These are phyloP conservation scores for Viola odorata DNA, from an alignment of 345 rosid genomes.

Conservation along the genomic window DNA sequence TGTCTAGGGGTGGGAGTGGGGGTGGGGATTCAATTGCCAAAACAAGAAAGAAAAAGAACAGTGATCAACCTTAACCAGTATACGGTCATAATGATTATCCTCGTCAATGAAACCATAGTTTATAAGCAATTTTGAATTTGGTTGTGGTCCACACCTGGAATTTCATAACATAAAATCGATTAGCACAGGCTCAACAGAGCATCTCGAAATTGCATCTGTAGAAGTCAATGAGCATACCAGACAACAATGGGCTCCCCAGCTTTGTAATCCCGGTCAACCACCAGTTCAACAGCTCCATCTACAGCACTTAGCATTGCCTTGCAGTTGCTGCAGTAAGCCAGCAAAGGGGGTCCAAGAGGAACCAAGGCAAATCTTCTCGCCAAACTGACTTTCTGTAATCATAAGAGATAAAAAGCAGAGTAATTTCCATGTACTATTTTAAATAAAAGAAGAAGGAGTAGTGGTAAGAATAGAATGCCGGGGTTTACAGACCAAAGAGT, in stretches of 20 bases:
- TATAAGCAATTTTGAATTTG: conserved; percentile 84
- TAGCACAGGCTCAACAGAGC: background rate
- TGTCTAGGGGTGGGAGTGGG: too few relatives aligned
- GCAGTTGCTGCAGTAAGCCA: conserved; percentile 86
- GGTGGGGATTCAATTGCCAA: too few relatives aligned
- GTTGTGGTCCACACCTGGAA: conserved; percentile 96
- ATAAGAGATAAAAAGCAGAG: conserved; percentile 5
- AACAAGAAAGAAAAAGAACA: too few relatives aligned
- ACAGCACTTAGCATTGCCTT: conserved; percentile 87
- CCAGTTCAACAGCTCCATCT: conserved; percentile 77
- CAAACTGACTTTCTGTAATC: conserved; percentile 82
- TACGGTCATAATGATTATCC: conserved; percentile 77
- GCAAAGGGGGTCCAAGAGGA: conserved; percentile 97
- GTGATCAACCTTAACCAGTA: conserved; percentile 55
- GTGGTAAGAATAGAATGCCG: too few relatives aligned
- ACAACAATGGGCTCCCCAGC: conserved; percentile 88
- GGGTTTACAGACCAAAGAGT: too few relatives aligned
- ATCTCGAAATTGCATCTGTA: conserved; percentile 5
- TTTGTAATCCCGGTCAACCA: conserved; percentile 79
- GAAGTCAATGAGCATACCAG: conserved; percentile 45
- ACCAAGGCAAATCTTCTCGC: conserved; percentile 97
- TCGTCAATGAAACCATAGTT: conserved; percentile 94
- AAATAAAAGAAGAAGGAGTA: too few relatives aligned
- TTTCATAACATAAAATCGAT: background rate
- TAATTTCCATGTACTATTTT: too few relatives aligned